Percentiles rank a stretch among this genome's conserved stretches.
phyloP scores from a whole-genome alignment of 2,329 filamentous ascomycete genomes.

The Paecilomyces sp. region DNA sequence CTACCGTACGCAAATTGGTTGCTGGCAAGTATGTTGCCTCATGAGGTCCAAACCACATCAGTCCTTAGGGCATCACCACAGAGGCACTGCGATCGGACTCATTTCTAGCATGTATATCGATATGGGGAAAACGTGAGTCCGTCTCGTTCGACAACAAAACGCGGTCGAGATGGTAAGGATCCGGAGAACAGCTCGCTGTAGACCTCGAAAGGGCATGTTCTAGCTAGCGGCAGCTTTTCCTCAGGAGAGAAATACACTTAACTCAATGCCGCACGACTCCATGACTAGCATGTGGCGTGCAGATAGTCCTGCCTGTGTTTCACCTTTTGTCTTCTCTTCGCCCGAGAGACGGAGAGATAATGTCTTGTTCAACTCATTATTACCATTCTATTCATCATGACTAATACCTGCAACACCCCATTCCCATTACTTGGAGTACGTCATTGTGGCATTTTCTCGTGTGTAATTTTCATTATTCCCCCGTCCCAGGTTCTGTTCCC shows the following conservation, averaged over 20 bases:
- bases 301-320: neutral
- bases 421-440: neutral
- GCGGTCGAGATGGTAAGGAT: neutral
- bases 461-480: conserved; percentile 10
- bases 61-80: neutral
- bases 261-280: neutral
- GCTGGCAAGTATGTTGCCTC: conserved; percentile 67
- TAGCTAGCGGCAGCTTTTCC: neutral
- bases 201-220: neutral
- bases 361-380: conserved; percentile 2
- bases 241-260: neutral
- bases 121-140: neutral
- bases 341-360: neutral
- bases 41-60: conserved; percentile 12
- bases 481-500: neutral
- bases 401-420: neutral
- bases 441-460: neutral
- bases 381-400: conserved; percentile 2
- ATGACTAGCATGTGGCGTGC: neutral
- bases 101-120: neutral
- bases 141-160: conserved; percentile 3
- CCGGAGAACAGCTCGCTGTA: neutral
- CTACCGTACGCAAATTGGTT: conserved; percentile 59
- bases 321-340: neutral
- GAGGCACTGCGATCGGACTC: neutral